Conservation (phyloP, 176 grass and related monocot species). For the Pontederia paniculata region DNA sequence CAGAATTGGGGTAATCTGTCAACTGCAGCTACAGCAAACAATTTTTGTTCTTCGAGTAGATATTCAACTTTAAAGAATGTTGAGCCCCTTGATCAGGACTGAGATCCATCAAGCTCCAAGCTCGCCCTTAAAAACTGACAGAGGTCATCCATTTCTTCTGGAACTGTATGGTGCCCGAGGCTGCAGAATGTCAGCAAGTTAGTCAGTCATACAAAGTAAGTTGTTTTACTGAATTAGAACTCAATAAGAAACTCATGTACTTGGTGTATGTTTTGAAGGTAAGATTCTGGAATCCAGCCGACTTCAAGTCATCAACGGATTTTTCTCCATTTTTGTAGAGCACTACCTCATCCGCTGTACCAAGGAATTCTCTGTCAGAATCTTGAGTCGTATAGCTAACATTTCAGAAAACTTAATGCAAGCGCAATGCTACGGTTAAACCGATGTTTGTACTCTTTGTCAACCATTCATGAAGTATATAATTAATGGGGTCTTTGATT, state of each 20-base stretch:
- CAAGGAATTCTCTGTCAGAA: too few relatives aligned
- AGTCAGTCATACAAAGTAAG: conserved; percentile 1
- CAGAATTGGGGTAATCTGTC: too few relatives aligned
- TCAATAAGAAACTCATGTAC: conserved; percentile 23
- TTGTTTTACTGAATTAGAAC: neutral
- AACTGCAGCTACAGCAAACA: too few relatives aligned
- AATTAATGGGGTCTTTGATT: too few relatives aligned
- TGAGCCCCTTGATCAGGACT: conserved; percentile 33
- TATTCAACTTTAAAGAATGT: too few relatives aligned
- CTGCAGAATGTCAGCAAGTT: conserved; percentile 32
- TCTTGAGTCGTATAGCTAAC: too few relatives aligned
- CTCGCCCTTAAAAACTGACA: conserved; percentile 54
- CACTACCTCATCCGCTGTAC: conserved; percentile 77
- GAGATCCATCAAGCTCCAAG: conserved; percentile 34
- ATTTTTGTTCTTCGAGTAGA: too few relatives aligned
- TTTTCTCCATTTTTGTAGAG: conserved; percentile 74
- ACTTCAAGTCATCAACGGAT: conserved; percentile 55
- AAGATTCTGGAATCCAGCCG: conserved; percentile 60
- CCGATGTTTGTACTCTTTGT: too few relatives aligned
- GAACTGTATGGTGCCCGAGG: conserved; percentile 81
- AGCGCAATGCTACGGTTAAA: too few relatives aligned
- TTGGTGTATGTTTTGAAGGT: conserved; percentile 71
- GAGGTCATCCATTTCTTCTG: conserved; percentile 90
- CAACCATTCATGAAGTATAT: too few relatives aligned
- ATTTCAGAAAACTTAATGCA: too few relatives aligned